Conservation (phyloP, 2,329 filamentous ascomycete species). For the Diaporthe sp. region DNA sequence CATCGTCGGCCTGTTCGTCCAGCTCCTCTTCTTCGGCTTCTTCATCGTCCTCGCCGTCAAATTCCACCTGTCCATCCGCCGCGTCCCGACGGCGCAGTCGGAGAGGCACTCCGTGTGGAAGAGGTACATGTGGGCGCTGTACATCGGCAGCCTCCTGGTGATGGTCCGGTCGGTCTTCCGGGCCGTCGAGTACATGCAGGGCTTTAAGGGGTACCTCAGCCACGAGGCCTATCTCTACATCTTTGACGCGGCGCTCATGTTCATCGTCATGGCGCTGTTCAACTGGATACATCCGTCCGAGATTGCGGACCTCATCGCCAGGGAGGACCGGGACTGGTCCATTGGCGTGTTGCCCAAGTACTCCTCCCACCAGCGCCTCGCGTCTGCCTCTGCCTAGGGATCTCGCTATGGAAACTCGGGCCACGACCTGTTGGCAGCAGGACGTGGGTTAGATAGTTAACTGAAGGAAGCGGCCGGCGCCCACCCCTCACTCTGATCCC, state of each 20-base stretch:
- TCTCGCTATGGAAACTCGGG: no score
- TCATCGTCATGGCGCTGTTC: slow-evolving; percentile 20
- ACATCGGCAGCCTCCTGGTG: slow-evolving; percentile 40
- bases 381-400: no score
- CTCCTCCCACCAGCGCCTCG: no score
- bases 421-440: no score
- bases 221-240: slow-evolving; percentile 58
- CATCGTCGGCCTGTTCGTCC: slow-evolving; percentile 55
- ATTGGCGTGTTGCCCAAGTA: no score
- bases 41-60: slow-evolving; percentile 55
- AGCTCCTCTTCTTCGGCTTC: slow-evolving; percentile 60
- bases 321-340: no score
- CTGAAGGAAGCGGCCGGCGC: no score
- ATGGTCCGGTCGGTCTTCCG: slow-evolving; percentile 48
- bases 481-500: no score
- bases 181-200: slow-evolving; percentile 54
- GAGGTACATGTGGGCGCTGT: slow-evolving; percentile 36
- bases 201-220: slow-evolving; percentile 52
- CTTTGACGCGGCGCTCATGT: slow-evolving; percentile 38
- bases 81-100: background rate
- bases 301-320: no score
- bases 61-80: slow-evolving; percentile 53
- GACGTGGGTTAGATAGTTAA: no score
- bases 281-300: background rate
- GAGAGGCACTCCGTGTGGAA: slow-evolving; percentile 37